These are phyloP conservation scores for Coemansia sp. DNA, from an alignment of 192 early-diverging fungal species.

Conservation along the genomic window DNA sequence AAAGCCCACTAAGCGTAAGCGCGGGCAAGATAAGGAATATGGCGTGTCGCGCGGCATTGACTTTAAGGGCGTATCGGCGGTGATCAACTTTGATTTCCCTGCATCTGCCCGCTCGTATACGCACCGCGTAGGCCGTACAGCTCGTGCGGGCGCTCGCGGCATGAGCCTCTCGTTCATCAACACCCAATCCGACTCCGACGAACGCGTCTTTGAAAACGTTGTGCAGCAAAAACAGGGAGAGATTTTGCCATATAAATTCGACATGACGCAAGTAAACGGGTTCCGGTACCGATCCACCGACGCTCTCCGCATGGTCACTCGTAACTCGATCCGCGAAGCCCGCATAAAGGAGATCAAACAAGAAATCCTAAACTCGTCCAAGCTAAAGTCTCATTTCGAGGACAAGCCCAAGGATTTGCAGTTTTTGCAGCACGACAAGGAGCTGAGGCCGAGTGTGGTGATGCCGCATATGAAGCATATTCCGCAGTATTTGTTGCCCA, in stretches of 20 bases:
- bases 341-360: slow-evolving; percentile 92
- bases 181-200: slow-evolving; percentile 59
- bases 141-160: slow-evolving; percentile 85
- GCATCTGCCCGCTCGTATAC: slow-evolving; percentile 79
- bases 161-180: slow-evolving; percentile 87
- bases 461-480: slow-evolving; percentile 91
- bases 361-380: slow-evolving; percentile 95
- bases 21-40: slow-evolving; percentile 79
- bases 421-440: slow-evolving; percentile 88
- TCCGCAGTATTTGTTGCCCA: slow-evolving; percentile 91
- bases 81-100: slow-evolving; percentile 99
- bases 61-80: slow-evolving; percentile 87
- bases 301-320: slow-evolving; percentile 79
- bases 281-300: slow-evolving; percentile 89
- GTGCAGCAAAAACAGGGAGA: slow-evolving; percentile 58
- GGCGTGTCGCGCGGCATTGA: slow-evolving; percentile 96
- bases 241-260: slow-evolving; percentile 81
- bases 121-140: slow-evolving; percentile 94
- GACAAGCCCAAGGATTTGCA: slow-evolving; percentile 92
- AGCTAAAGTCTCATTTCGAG: slow-evolving; percentile 95
- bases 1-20: slow-evolving; percentile 22
- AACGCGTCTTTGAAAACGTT: slow-evolving; percentile 69
- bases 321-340: slow-evolving; percentile 79
- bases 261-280: slow-evolving; percentile 86
- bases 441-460: slow-evolving; percentile 77